phyloP scores from a whole-genome alignment of 768 basidiomycete species.

The Suillus occidentalis region DNA sequence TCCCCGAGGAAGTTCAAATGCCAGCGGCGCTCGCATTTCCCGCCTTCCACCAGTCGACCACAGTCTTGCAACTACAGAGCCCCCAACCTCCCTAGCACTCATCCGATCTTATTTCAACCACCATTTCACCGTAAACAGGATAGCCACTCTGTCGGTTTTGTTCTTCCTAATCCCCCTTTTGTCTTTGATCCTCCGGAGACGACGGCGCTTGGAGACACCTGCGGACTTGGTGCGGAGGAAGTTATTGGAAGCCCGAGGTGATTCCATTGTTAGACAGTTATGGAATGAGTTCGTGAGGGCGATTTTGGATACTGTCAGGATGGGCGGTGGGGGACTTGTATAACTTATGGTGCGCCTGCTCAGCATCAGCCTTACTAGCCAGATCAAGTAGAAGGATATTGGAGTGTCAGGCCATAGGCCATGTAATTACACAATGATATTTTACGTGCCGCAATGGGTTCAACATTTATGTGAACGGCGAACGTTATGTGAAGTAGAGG shows the following conservation, averaged over 20 bases:
- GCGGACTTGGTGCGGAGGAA: constrained; percentile 60
- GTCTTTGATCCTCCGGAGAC: constrained; percentile 51
- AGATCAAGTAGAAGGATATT: background rate
- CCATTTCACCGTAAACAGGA: constrained; percentile 46
- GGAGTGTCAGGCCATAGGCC: background rate
- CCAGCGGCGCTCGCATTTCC: constrained; percentile 15
- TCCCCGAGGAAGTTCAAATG: constrained; percentile 15
- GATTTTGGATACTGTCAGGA: constrained; percentile 65
- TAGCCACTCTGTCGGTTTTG: constrained; percentile 46
- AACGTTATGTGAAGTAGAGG: background rate
- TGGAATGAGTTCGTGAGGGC: constrained; percentile 55
- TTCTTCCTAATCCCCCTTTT: constrained; percentile 43
- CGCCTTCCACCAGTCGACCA: constrained; percentile 13
- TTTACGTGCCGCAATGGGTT: background rate
- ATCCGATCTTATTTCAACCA: constrained; percentile 49
- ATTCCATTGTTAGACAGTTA: constrained; percentile 38
- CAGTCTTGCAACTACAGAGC: constrained; percentile 14
- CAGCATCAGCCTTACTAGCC: background rate
- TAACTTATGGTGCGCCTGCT: constrained; percentile 27
- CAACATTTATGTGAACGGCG: background rate
- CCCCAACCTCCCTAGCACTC: constrained; percentile 37
- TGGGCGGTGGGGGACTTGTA: constrained; percentile 77
- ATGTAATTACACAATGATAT: background rate
- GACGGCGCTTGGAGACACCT: constrained; percentile 37
- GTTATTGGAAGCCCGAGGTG: constrained; percentile 42